Base-by-base conservation (phyloP, 176 grass and related monocot genomes). In the Dendrocalamus sinicus region DNA sequence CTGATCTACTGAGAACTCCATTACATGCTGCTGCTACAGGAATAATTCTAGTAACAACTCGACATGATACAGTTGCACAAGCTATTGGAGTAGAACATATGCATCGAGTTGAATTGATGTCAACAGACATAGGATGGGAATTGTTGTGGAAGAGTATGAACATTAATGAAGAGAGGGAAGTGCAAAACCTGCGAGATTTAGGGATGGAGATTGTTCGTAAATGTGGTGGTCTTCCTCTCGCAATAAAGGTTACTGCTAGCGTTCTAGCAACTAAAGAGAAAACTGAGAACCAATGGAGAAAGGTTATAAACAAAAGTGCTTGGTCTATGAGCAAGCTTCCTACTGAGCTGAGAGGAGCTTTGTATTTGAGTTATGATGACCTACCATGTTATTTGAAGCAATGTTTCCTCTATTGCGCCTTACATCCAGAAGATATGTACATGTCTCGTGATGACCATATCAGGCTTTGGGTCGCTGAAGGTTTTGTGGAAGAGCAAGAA, bases 201-300 rank as follows among this genome's bases (percentile, higher is more conserved):
- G 88, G 83, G 10, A 24, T 70, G 22, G 20, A 90, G 40, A 90
- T 90, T 52, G 72, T 86, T 4, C 13, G 51, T 20, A 90, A 55
- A 43, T 90, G 88, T 26, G 77, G 76, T 20, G 51, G 71, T 0
- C 88, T 90, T 11, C 83, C 88, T 62, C 88, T 86, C n/a, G 83
- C 83, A 23, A 86, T 90, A 3, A 75, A 52, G 39, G 24, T 64
- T 5, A 76, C 47, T 40, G 77, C 61, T 52, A 52, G 88, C 14
- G 48, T 77, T 26, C 41, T 90, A 28, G 23, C 40, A 32, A 63
- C 51, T 2, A 82, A 77, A 60, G 70, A 82, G 2, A 30, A 14
- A n/a, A 83, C 19, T 6, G 16, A 23, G 48, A 86, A 67, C 51
- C 50, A 78, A 12, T 90, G 88, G 83, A 54, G 40, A 26, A 72